Conservation (phyloP, 108 stramenopile genomes). For the Stephanodiscus triporus region DNA sequence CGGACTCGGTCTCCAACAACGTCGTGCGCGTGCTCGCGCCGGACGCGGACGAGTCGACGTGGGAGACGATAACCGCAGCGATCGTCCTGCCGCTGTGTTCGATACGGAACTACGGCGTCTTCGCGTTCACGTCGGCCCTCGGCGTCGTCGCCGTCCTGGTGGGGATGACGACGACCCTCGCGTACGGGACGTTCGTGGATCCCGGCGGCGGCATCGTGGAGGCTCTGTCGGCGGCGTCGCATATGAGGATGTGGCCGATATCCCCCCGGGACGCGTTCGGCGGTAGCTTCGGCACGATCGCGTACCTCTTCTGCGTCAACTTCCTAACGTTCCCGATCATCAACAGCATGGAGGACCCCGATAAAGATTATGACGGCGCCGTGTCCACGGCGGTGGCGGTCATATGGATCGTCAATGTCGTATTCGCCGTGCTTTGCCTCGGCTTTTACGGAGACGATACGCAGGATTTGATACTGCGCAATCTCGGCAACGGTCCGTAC, state of each 20-base stretch:
- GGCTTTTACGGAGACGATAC: slow-evolving; percentile 50
- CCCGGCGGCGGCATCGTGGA: slow-evolving; percentile 39
- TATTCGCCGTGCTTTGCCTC: slow-evolving; percentile 46
- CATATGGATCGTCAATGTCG: slow-evolving; percentile 47
- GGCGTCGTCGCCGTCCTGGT: slow-evolving; percentile 51
- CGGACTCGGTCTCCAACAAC: slow-evolving; percentile 30
- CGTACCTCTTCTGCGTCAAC: slow-evolving; percentile 53
- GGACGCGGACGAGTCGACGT: slow-evolving; percentile 26
- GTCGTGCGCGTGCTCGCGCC: slow-evolving; percentile 25
- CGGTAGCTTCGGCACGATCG: slow-evolving; percentile 53
- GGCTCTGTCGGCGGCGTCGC: slow-evolving; percentile 15
- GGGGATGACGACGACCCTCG: slow-evolving; percentile 44
- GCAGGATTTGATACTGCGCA: slow-evolving; percentile 48
- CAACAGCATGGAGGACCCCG: slow-evolving; percentile 44
- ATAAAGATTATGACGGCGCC: slow-evolving; percentile 33
- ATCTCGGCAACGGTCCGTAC: slow-evolving; percentile 52
- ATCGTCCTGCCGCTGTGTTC: slow-evolving; percentile 45
- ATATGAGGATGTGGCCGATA: slow-evolving; percentile 45
- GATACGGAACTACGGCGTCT: slow-evolving; percentile 50
- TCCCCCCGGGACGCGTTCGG: slow-evolving; percentile 44
- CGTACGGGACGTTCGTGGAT: slow-evolving; percentile 52
- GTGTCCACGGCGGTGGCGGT: slow-evolving; percentile 45
- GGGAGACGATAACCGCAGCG: slow-evolving; percentile 36
- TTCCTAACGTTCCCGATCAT: slow-evolving; percentile 54
- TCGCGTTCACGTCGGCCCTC: slow-evolving; percentile 55